phyloP scores from a whole-genome alignment of 1,139 yeast species.

The Pichia sp. region DNA sequence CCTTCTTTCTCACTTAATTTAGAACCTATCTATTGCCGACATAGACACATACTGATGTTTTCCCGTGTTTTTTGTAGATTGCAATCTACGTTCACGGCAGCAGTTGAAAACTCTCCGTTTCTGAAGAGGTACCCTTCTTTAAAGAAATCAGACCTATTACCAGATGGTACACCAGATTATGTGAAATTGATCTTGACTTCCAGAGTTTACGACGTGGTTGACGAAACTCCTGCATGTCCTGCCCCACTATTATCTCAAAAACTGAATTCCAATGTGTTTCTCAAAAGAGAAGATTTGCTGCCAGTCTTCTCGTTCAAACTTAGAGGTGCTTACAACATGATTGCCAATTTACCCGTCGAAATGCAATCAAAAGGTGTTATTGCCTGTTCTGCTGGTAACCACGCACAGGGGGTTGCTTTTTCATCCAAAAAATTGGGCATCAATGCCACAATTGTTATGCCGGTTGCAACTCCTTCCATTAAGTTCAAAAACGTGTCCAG shows the following conservation, averaged over 20 bases:
- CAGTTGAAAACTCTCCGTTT: neutral
- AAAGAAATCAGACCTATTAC: constrained; percentile 36
- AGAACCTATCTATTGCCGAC: too few relatives aligned
- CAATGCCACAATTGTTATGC: constrained; percentile 97
- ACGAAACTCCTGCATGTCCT: constrained; percentile 76
- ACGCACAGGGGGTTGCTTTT: constrained; percentile 97
- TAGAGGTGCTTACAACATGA: constrained; percentile 97
- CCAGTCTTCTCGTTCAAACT: constrained; percentile 95
- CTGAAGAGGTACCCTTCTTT: neutral
- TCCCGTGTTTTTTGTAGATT: too few relatives aligned
- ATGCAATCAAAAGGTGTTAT: constrained; percentile 80
- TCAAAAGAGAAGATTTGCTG: constrained; percentile 86
- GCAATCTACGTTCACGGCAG: too few relatives aligned
- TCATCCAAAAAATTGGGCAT: constrained; percentile 79
- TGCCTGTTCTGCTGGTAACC: constrained; percentile 98
- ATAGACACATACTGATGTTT: too few relatives aligned
- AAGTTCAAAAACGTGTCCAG: constrained; percentile 86
- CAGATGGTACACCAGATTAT: constrained; percentile 82
- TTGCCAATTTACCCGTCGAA: constrained; percentile 69
- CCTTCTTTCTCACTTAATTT: too few relatives aligned
- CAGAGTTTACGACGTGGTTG: constrained; percentile 87
- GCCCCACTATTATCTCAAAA: constrained; percentile 73
- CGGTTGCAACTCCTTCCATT: constrained; percentile 92
- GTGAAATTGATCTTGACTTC: constrained; percentile 84
- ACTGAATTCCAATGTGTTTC: constrained; percentile 59